phyloP scores from a whole-genome alignment of 495 filamentous ascomycete species.

The Neurospora terricola region DNA sequence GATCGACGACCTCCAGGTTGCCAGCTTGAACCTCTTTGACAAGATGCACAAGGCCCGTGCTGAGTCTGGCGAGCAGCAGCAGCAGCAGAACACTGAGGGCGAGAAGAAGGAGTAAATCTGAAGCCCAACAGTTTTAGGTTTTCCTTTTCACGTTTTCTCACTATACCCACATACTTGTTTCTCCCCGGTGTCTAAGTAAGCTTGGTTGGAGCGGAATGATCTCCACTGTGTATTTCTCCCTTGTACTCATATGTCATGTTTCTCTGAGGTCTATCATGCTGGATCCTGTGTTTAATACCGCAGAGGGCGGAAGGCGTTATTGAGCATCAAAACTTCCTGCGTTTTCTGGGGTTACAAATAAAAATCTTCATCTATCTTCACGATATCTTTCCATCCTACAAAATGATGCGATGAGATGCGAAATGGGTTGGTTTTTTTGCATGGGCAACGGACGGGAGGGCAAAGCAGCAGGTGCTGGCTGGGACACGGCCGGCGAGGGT shows the following conservation, averaged over 20 bases:
- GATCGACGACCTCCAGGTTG: conserved; percentile 93
- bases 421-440: not conserved
- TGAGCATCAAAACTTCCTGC: conserved; percentile 35
- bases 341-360: conserved; percentile 14
- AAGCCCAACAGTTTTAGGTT: conserved; percentile 33
- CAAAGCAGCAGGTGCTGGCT: not conserved
- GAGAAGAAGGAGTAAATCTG: conserved; percentile 62
- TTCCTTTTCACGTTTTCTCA: conserved; percentile 6
- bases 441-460: not conserved
- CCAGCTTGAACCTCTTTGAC: conserved; percentile 93
- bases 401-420: not conserved
- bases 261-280: conserved; percentile 11
- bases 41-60: conserved; percentile 97
- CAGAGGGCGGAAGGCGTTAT: conserved; percentile 38
- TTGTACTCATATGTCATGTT: conserved; percentile 36
- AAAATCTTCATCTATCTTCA: conserved; percentile 17
- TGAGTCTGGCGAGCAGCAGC: conserved; percentile 46
- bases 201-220: conserved; percentile 16
- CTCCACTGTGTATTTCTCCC: conserved; percentile 27
- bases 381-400: conserved; percentile 5
- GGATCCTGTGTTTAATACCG: conserved; percentile 25
- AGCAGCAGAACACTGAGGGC: conserved; percentile 48
- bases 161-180: conserved; percentile 18
- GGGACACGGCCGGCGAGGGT: not conserved
- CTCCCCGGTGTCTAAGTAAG: conserved; percentile 24